A percentile compares a stretch with the other conserved stretches of the same genome.
Evolutionary conservation across 208 protist species (phyloP).

Genomic region (Angomonas deanei): DNA sequence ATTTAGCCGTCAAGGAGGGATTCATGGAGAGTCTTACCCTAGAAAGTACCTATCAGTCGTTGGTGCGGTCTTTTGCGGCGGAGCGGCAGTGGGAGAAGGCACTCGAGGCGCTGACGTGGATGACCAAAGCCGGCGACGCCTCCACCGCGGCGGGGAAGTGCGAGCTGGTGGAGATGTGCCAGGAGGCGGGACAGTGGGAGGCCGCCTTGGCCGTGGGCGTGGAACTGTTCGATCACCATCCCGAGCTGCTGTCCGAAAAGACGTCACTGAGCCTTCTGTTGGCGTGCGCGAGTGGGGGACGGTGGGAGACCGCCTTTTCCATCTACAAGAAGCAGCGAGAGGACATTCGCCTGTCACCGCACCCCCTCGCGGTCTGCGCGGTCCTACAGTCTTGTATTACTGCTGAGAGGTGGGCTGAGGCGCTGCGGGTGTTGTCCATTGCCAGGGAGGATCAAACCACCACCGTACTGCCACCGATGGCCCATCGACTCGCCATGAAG

Average conservation of each 20-base stretch:
- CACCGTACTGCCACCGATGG: constrained; percentile 65
- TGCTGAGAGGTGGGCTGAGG: constrained; percentile 44
- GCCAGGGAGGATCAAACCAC: constrained; percentile 50
- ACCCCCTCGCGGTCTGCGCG: constrained; percentile 69
- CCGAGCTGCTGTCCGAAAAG: constrained; percentile 36
- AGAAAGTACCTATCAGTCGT: constrained; percentile 58
- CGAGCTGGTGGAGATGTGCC: constrained; percentile 75
- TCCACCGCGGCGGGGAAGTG: constrained; percentile 54
- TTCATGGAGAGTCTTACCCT: constrained; percentile 52
- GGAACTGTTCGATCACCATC: constrained; percentile 36
- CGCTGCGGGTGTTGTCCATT: constrained; percentile 27
- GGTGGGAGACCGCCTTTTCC: constrained; percentile 45
- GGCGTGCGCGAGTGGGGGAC: constrained; percentile 51
- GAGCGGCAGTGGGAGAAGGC: constrained; percentile 80
- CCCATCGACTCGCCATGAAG: constrained; percentile 64
- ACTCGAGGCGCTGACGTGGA: constrained; percentile 79
- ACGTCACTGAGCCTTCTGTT: constrained; percentile 61
- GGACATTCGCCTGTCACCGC: constrained; percentile 45
- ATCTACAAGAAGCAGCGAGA: constrained; percentile 39
- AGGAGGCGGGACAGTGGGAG: constrained; percentile 81
- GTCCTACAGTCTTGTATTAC: constrained; percentile 59
- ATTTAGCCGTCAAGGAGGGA: constrained; percentile 54
- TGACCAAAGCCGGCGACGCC: constrained; percentile 71
- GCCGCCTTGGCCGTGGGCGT: constrained; percentile 49
- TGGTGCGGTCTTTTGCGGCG: constrained; percentile 66